Base-by-base conservation (phyloP, 1,284 basidiomycete species). In the Phenoliferia sp. region DNA sequence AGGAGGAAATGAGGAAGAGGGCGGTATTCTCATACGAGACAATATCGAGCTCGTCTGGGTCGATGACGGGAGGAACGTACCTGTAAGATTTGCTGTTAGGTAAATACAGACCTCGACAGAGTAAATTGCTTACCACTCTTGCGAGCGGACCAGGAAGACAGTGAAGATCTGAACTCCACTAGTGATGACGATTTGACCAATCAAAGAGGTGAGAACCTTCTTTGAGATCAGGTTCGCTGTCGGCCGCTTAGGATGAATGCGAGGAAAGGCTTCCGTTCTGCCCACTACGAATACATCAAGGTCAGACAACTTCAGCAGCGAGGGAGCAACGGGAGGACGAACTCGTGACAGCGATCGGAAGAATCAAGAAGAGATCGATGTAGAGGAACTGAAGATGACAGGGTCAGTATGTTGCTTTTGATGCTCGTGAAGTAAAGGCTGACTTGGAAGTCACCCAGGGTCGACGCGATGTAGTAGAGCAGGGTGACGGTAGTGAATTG, bases 321-420 rank as follows among this genome's bases (percentile, higher is more conserved):
- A 5, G 32, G 44, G 28, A 29, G 9, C 17, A 15, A 2, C 1
- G 28, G 17, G n/a, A 3, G 32, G n/a, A 81, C 90, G 81, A 77
- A 94, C 92, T 97, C 52, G 93, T 89, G 64, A 99, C 89, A 52
- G 95, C 95, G 65, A 98, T 86, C 1, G 95, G 95, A 61, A 98
- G 92, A 76, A 98, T 98, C 80, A 98, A 92, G 81, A 95, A 94
- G 57, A 99, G 83, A 80, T 99, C 95, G 74, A 99, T 97, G 80
- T 97, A 97, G 34, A 99, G 83, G 80, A 99, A 96, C 90, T 94
- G 76, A n/a, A 17, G 32, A 58, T 31, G 17, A 17, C 31, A 34
- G 16, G 5, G 16, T 65, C 61, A 48, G 15, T 50, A 73, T 73
- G 57, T 52, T 64, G 63, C 44, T 26, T 36, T 2, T 6, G 62